Conservation (phyloP, 1,284 basidiomycete species). For the Trametes sp. region DNA sequence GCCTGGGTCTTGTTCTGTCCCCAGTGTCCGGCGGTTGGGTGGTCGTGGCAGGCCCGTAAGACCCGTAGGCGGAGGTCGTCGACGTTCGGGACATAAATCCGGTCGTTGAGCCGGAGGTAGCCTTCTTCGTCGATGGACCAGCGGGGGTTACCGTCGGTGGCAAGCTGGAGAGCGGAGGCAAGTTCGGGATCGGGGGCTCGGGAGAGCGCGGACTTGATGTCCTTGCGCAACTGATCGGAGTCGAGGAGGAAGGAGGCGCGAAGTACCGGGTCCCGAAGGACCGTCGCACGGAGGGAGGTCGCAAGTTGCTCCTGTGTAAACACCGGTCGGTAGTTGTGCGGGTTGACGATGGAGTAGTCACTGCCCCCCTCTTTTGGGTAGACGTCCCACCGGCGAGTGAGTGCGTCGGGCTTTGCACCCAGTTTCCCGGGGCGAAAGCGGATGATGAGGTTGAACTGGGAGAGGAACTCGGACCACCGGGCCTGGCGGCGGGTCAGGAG, state of each 20-base stretch:
- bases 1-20: constrained; percentile 27
- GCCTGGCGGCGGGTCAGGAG: constrained; percentile 26
- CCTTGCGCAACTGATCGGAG: constrained; percentile 9
- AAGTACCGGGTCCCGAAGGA: constrained; percentile 25
- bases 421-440: constrained; percentile 20
- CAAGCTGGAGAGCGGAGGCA: neutral
- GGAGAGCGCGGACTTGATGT: constrained; percentile 20
- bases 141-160: neutral
- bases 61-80: constrained; percentile 20
- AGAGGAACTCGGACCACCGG: constrained; percentile 28
- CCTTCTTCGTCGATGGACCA: constrained; percentile 4
- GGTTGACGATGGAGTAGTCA: constrained; percentile 36
- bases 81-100: constrained; percentile 23
- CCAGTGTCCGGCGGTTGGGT: constrained; percentile 20
- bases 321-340: constrained; percentile 38
- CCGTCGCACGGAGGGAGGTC: constrained; percentile 28
- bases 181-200: constrained; percentile 6
- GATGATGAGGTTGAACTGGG: constrained; percentile 26
- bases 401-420: constrained; percentile 21
- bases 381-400: constrained; percentile 21
- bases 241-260: constrained; percentile 16
- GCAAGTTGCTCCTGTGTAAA: constrained; percentile 33
- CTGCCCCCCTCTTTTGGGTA: constrained; percentile 32
- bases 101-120: constrained; percentile 7
- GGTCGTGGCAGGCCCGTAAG: constrained; percentile 14